phyloP scores from a whole-genome alignment of 176 grass and related monocot genomes.

The Raddia guianensis region DNA sequence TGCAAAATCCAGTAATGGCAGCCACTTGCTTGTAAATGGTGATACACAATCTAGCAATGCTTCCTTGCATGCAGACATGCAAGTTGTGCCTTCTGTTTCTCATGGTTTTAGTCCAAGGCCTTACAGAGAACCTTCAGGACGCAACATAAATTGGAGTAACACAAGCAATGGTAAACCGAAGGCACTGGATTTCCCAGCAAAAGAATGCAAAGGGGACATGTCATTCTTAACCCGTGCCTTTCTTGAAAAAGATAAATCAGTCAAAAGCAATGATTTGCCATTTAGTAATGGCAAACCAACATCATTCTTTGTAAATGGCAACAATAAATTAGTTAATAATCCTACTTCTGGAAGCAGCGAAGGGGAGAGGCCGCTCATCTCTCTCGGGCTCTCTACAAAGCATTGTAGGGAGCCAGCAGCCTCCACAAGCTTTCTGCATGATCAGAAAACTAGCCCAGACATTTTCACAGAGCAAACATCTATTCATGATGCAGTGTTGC shows the following conservation, averaged over 20 bases:
- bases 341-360: constrained; percentile 19
- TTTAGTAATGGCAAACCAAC: constrained; percentile 35
- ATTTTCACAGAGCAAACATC: constrained; percentile 27
- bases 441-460: neutral
- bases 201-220: constrained; percentile 44
- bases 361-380: constrained; percentile 23
- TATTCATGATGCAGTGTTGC: constrained; percentile 23
- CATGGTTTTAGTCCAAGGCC: constrained; percentile 48
- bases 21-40: constrained; percentile 19
- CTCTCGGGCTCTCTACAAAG: constrained; percentile 34
- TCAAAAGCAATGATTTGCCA: constrained; percentile 32
- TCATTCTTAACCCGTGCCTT: constrained; percentile 46
- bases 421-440: constrained; percentile 18
- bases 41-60: constrained; percentile 12
- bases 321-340: constrained; percentile 24
- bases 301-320: constrained; percentile 42
- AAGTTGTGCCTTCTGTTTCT: constrained; percentile 34
- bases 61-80: constrained; percentile 23
- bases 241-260: constrained; percentile 37
- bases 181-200: neutral
- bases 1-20: constrained; percentile 18
- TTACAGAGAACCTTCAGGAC: constrained; percentile 43
- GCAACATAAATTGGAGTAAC: constrained; percentile 26
- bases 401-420: constrained; percentile 16
- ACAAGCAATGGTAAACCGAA: constrained; percentile 28